A percentile compares a stretch with the other conserved stretches of the same genome.
Conservation (phyloP, 2,329 filamentous ascomycete genomes). For the Pestalotiopsis fici region DNA sequence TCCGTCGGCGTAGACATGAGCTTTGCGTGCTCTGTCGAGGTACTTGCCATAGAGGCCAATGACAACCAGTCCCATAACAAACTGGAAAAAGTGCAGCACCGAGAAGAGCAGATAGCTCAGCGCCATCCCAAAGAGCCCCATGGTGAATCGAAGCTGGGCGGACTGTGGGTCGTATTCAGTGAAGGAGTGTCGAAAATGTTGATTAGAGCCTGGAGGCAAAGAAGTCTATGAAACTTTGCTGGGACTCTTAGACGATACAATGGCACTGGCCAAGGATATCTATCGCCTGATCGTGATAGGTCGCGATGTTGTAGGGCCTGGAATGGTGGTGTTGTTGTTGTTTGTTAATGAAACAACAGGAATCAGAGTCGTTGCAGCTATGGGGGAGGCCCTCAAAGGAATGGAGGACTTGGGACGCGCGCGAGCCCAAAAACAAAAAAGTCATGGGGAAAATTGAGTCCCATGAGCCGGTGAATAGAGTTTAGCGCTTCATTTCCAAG, state of each 20-base stretch:
- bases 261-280: background rate
- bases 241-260: background rate
- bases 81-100: conserved; percentile 71
- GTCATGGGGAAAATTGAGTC: background rate
- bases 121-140: conserved; percentile 47
- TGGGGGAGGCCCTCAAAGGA: background rate
- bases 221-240: background rate
- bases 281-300: background rate
- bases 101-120: conserved; percentile 57
- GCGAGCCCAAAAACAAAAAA: background rate
- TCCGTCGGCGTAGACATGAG: conserved; percentile 54
- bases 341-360: background rate
- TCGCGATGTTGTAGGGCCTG: background rate
- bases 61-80: conserved; percentile 75
- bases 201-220: background rate
- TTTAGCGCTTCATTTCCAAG: conserved; percentile 7
- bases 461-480: background rate
- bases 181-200: background rate
- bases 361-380: background rate
- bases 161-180: background rate
- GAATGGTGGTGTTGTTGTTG: background rate
- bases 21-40: conserved; percentile 54
- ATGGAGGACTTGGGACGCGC: background rate
- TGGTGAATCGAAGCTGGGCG: conserved; percentile 23
- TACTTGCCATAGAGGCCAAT: conserved; percentile 78